Evolutionary conservation across 176 grass and related monocot genomes (phyloP).

Genomic region (Carex parvula): DNA sequence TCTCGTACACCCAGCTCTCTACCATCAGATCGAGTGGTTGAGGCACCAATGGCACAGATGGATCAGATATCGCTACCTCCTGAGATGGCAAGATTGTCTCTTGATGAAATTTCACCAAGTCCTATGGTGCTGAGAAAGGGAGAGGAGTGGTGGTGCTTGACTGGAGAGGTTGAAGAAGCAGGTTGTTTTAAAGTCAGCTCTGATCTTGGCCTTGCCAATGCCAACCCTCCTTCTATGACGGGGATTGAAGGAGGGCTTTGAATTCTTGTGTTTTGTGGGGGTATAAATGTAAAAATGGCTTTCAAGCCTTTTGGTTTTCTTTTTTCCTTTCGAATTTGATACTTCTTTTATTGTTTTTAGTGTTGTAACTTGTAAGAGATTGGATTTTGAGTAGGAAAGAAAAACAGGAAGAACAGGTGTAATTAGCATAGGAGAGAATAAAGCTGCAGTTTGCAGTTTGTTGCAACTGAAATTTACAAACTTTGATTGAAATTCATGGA

Average conservation of each 20-base stretch:
- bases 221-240: background rate
- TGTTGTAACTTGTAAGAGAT: background rate
- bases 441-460: background rate
- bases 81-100: background rate
- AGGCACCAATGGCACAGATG: background rate
- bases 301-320: background rate
- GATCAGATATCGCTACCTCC: constrained; percentile 11
- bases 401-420: background rate
- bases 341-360: background rate
- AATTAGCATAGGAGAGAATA: background rate
- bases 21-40: background rate
- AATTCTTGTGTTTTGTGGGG: background rate
- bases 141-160: constrained; percentile 24
- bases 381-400: background rate
- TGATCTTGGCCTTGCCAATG: background rate
- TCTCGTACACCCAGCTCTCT: background rate
- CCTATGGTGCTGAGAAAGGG: constrained; percentile 8
- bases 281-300: background rate
- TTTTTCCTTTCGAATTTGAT: background rate
- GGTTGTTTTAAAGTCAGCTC: constrained; percentile 10
- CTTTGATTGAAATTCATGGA: background rate
- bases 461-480: background rate
- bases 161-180: constrained; percentile 11
- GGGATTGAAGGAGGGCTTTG: background rate
- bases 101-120: background rate